Evolutionary conservation across 352 stramenopile genomes (phyloP), one percentile per base, ranked within the genome.

Genomic region (Globisporangium sylvaticum): DNA sequence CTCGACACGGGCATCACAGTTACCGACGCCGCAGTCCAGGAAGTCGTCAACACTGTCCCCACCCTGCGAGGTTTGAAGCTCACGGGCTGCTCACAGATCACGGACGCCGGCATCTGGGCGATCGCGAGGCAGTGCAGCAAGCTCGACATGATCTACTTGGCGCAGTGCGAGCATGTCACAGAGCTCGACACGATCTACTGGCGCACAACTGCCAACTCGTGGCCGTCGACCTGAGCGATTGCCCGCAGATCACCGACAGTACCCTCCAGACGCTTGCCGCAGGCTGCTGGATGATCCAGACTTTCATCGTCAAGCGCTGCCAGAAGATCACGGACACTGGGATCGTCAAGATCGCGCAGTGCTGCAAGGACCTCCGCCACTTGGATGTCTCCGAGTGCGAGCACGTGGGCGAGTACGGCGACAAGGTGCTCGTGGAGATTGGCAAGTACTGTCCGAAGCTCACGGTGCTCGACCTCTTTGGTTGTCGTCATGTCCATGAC

Each of bases 401-500:
- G 52, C 83, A 81, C 39, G 80, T 97, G 0, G 91, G 91, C 37
- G 91, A 98, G 71, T 98, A 95, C 68, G 94, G 94, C 0, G 94
- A 98, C 79, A 92, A 96, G 68, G 91, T 88, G 29, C 74, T 98
- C 8, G 70, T 97, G 27, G 91, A 96, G 73, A 80, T 98, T 18
- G 94, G 92, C 4, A 78, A 80, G 48, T 89, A 79, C 71, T 97
- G 92, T 66, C 69, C 74, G 1, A 74, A 88, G 61, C 71, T 98
- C 32, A 73, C 72, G 18, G 74, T 89, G 18, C 70, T 98, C 2
- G 84, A 97, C 58, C 76, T 98, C 9, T 92, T 90, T 63, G 90
- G 90, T 3, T 97, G 92, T 66, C 89, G 88, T 15, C 90, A 97
- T 64, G 90, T 97, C 1, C 86, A 94, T 25, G 83, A 95, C 58